Conservation (phyloP, 1,284 basidiomycete genomes). For the Leccinum fuscescens region DNA sequence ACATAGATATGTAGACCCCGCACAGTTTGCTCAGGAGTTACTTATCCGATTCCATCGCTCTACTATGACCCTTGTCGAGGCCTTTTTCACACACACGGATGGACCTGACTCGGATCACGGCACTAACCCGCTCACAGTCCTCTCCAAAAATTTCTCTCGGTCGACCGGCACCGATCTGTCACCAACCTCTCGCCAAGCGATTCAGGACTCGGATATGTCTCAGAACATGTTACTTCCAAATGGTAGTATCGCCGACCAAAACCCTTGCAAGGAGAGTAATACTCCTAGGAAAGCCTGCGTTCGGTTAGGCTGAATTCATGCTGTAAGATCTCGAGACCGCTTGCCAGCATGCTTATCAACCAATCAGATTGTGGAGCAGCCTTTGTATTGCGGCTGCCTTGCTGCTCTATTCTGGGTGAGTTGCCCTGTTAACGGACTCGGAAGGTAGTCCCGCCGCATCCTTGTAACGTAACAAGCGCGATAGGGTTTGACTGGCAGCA, state of each 20-base stretch:
- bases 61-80: not conserved
- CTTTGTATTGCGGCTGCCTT: not conserved
- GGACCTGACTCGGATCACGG: too few relatives aligned
- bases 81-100: not conserved
- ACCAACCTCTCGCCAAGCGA: not conserved
- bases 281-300: not conserved
- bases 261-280: too few relatives aligned
- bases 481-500: not conserved
- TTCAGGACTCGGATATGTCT: not conserved
- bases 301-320: not conserved
- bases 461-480: not conserved
- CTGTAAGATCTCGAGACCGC: not conserved
- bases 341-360: not conserved
- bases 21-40: not conserved
- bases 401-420: not conserved
- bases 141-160: not conserved
- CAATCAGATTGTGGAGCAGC: not conserved
- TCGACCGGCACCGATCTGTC: not conserved
- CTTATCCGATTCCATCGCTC: too few relatives aligned
- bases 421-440: not conserved
- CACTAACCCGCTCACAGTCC: not conserved
- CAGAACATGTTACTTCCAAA: not conserved
- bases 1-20: not conserved
- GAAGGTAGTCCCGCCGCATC: not conserved
- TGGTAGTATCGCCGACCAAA: not conserved